phyloP scores from a whole-genome alignment of 2,329 filamentous ascomycete species.

The Ceratocystis papillata region DNA sequence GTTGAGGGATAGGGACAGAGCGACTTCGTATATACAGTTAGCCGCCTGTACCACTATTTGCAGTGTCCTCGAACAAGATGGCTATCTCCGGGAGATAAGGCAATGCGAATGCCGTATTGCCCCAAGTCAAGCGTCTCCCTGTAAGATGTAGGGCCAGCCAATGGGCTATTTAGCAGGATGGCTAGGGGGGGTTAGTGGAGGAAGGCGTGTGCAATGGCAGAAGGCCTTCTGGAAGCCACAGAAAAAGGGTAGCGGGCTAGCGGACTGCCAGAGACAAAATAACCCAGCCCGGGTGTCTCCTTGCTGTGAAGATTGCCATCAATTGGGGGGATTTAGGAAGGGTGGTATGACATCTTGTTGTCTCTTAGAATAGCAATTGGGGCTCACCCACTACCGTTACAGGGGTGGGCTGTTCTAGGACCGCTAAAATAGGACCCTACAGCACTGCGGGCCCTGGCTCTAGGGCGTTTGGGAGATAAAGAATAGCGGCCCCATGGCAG shows the following conservation, averaged over 20 bases:
- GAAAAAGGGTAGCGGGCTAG: not conserved
- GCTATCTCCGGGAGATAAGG: not conserved
- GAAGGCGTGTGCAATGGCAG: not conserved
- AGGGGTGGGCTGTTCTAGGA: not conserved
- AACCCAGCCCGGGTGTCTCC: too few relatives aligned
- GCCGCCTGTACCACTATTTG: slow-evolving; percentile 11
- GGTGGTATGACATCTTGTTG: not conserved
- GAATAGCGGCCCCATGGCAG: not conserved
- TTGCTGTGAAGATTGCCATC: not conserved
- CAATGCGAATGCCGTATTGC: not conserved
- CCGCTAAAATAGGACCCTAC: not conserved
- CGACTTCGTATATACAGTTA: not conserved
- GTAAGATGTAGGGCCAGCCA: not conserved
- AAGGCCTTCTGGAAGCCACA: not conserved
- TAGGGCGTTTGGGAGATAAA: not conserved
- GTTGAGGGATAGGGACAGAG: not conserved
- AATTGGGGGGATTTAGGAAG: not conserved
- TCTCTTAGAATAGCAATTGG: not conserved
- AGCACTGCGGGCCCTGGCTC: not conserved
- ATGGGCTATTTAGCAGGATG: not conserved
- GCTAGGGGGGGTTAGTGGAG: too few relatives aligned
- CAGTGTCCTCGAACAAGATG: not conserved
- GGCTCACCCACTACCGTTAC: not conserved
- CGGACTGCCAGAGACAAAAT: too few relatives aligned
- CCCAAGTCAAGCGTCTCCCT: not conserved